phyloP scores from a whole-genome alignment of 1,284 basidiomycete species.

The Inonotus obliquus region DNA sequence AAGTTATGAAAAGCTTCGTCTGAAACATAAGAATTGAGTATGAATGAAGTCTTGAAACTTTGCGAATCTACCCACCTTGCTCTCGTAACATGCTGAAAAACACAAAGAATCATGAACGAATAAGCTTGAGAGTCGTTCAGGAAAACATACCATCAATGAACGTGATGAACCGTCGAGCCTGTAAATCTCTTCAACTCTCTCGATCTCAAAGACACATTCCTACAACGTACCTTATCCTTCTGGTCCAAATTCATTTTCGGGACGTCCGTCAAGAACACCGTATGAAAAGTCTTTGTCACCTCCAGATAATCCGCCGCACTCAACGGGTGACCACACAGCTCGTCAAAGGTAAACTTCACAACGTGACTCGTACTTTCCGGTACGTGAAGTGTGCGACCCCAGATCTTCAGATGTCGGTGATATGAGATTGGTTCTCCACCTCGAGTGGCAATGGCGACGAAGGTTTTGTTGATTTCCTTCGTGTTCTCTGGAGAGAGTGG shows the following conservation, averaged over 20 bases:
- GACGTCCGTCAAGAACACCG: constrained; percentile 85
- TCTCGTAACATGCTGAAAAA: constrained; percentile 80
- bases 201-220: background rate
- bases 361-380: constrained; percentile 77
- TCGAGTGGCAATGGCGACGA: constrained; percentile 60
- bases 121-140: background rate
- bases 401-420: constrained; percentile 72
- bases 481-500: constrained; percentile 67
- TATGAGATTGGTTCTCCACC: constrained; percentile 52
- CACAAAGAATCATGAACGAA: background rate
- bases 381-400: constrained; percentile 82
- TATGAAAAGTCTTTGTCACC: constrained; percentile 83
- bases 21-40: constrained; percentile 27
- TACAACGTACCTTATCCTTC: constrained; percentile 73
- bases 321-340: constrained; percentile 87
- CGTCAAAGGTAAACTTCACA: constrained; percentile 84
- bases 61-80: constrained; percentile 49
- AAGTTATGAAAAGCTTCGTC: constrained; percentile 88
- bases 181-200: background rate
- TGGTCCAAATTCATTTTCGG: constrained; percentile 84
- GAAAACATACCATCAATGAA: constrained; percentile 81
- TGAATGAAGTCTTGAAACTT: background rate
- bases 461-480: constrained; percentile 78
- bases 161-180: constrained; percentile 94
- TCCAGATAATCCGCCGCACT: constrained; percentile 96